phyloP scores from a whole-genome alignment of 2,329 filamentous ascomycete genomes.

The Fusarium duplospermum region DNA sequence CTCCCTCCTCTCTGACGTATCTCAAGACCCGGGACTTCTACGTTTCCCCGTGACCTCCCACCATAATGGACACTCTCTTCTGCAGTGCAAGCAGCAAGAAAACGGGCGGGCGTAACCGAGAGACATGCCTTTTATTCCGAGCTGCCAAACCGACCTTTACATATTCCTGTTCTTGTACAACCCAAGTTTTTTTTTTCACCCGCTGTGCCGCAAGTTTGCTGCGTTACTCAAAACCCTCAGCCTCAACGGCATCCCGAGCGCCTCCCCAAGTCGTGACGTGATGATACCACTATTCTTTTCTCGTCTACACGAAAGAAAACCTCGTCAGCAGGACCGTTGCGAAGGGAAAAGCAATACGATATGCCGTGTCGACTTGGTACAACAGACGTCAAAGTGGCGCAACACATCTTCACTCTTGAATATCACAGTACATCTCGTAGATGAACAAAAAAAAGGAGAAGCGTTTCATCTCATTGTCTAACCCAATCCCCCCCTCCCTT shows the following conservation, averaged over 20 bases:
- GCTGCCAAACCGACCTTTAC: conserved; percentile 21
- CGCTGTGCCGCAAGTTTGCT: neutral
- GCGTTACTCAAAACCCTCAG: neutral
- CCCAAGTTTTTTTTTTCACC: neutral
- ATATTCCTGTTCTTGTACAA: conserved; percentile 6
- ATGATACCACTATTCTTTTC: conserved; percentile 1
- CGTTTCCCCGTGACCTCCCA: neutral
- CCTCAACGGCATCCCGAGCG: neutral
- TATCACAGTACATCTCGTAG: neutral
- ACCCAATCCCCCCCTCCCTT: conserved; percentile 8
- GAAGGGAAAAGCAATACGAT: conserved; percentile 33
- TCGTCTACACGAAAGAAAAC: neutral
- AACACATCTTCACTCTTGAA: neutral
- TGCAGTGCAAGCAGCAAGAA: conserved; percentile 27
- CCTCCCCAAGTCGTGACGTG: neutral
- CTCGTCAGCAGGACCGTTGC: conserved; percentile 6
- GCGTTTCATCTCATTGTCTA: conserved; percentile 35
- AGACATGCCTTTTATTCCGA: conserved; percentile 30
- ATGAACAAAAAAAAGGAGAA: conserved; percentile 19
- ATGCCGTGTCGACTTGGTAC: conserved; percentile 33
- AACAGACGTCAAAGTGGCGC: conserved; percentile 38
- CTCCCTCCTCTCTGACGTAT: conserved; percentile 19
- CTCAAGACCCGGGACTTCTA: neutral
- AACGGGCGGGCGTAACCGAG: conserved; percentile 34
- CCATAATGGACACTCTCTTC: neutral